Base-by-base conservation (phyloP, 495 filamentous ascomycete species). In the Entonaema liquescens region DNA sequence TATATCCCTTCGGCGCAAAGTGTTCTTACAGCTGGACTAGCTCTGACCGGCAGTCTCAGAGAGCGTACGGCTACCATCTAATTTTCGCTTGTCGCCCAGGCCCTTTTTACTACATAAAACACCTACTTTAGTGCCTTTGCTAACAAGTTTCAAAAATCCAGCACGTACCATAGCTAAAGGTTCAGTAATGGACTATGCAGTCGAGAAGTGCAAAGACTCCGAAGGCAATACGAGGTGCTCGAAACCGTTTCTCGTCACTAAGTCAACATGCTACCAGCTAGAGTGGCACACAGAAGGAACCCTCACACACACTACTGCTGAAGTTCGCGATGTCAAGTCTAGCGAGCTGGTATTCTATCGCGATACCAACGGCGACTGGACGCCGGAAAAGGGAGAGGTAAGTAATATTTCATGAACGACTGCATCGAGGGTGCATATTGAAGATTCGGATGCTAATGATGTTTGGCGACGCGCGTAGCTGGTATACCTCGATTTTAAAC, bases 331-430 rank as follows among this genome's bases (percentile, higher is more conserved):
- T 59, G 78, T 71, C 17, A 78, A 76, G 1, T 78, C 76, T 54
- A 57, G 62, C 31, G 79, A 81, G 63, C 19, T 82, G 11, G 80
- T 82, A 0, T 82, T 68, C 61, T 81, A 82, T 63, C 64, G 80
- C 11, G 79, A 82, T 63, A 81, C 80, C 13, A 68, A 82, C 65
- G 80, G 80, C 28, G 62, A 80, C 7, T 82, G 80, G 80, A 79
- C 67, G 0, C 74, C 79, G 1, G 75, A 81, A 33, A 79, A 79
- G 70, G 62, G 60, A 15, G 67, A 70, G 61, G 67, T 70, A 19
- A 13, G 67, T 54, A 9, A 12, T 1, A 13, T 9, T 52, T 19
- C 11, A 25, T 17, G 12, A 38, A 15, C 4, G 42, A 7, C 29
- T 35, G 11, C 21, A 5, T 12, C 12, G 2, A 38, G 49, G 40